phyloP scores from a whole-genome alignment of 1,284 basidiomycete genomes.

The Neonothopanus nambi region DNA sequence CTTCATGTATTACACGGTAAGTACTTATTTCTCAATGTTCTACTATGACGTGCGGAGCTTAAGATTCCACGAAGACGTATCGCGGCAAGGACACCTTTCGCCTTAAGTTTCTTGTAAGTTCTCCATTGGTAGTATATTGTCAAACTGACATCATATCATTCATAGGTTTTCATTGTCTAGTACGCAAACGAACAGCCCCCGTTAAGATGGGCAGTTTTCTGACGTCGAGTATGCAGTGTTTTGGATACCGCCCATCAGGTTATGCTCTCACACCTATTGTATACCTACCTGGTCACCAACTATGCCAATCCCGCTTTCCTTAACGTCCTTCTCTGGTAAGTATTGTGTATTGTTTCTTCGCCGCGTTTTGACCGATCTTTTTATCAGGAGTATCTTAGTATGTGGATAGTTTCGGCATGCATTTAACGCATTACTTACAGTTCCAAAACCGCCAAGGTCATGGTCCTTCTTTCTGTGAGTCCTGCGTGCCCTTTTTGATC shows the following conservation, averaged over 20 bases:
- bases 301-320: slow-evolving; percentile 9
- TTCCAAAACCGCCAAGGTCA: not conserved
- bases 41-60: not conserved
- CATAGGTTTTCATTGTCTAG: slow-evolving; percentile 14
- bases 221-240: not conserved
- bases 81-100: not conserved
- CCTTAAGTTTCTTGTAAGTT: slow-evolving; percentile 3
- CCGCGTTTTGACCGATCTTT: not conserved
- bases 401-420: not conserved
- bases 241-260: slow-evolving; percentile 14
- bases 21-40: not conserved
- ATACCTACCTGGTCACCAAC: slow-evolving; percentile 10
- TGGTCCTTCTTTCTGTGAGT: slow-evolving; percentile 16
- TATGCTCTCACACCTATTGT: slow-evolving; percentile 13
- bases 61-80: not conserved
- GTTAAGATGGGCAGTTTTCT: not conserved
- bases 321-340: slow-evolving; percentile 8
- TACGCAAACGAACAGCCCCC: not conserved
- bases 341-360: not conserved
- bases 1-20: slow-evolving; percentile 13
- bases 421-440: not conserved
- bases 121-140: not conserved
- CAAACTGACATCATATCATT: too few species aligned
- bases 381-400: slow-evolving; percentile 15
- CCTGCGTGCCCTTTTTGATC: not conserved